Base-by-base conservation (phyloP, 164 flowering plant species). In the Litsea cubeba region DNA sequence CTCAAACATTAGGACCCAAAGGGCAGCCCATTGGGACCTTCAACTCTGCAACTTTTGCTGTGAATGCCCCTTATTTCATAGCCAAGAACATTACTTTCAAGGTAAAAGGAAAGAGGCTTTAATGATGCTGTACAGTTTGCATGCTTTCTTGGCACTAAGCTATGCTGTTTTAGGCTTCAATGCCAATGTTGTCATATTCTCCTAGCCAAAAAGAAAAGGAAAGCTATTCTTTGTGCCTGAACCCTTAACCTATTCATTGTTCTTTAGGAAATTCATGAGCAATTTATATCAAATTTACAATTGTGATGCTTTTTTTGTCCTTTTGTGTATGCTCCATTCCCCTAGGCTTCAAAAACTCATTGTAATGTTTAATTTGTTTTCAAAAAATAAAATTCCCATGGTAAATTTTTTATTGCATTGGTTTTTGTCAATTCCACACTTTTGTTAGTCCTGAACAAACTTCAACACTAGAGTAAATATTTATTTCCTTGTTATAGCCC, bases 71-170 rank as follows among this genome's bases (percentile, higher is more conserved):
- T 54, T 93, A 80, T 77, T 96, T 96, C 83, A 85, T 93, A 18
- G 99, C 99, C 82, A 93, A 88, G 79, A 95, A 95, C 85, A 94
- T 94, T 76, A 96, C 98, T 10, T 96, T 96, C 82, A 91, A 92
- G 95, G 98, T 88, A 81, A 63, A 28, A 1, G 5, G 4, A 20
- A 35, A 58, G 1, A 22, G 58, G 22, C 7, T 24, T 23, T 10
- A 6, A 2, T 23, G 66, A 24, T 63, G 6, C 23, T 63, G 11
- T 25, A 63, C 28, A 63, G 3, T 23, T 63, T n/a, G n/a, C 23
- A 60, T 60, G 15, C 7, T 20, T 60, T 18, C 63, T 18, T 60
- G n/a, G 15, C 23, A 60, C n/a, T 7, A 60, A 18, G 24, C 63
- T n/a, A 65, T 18, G 3, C 46, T 18, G 30, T 28, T 15, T 11